Conservation (phyloP, 2,329 filamentous ascomycete species). For the Cercospora sojina region DNA sequence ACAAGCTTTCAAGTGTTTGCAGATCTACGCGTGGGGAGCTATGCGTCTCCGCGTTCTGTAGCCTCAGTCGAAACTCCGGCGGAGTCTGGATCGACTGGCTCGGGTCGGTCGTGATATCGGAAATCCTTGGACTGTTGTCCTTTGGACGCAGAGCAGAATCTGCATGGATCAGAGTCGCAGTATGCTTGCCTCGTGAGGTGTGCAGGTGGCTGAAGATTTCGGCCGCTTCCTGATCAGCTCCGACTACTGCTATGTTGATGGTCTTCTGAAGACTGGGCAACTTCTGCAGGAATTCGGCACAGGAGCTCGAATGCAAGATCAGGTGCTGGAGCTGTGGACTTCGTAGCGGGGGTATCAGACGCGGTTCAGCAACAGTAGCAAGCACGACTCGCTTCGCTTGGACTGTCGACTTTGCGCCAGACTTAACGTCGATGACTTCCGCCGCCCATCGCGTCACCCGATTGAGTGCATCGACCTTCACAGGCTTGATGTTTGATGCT, state of each 20-base stretch:
- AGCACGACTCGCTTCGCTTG: constrained; percentile 27
- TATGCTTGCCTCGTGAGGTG: constrained; percentile 22
- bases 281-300: constrained; percentile 23
- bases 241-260: constrained; percentile 29
- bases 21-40: constrained; percentile 26
- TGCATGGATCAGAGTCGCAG: constrained; percentile 27
- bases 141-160: constrained; percentile 29
- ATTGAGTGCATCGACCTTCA: constrained; percentile 12
- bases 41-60: constrained; percentile 11
- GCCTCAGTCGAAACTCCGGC: constrained; percentile 24
- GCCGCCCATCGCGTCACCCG: constrained; percentile 26
- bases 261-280: constrained; percentile 16
- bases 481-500: constrained; percentile 24
- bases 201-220: constrained; percentile 31
- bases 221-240: constrained; percentile 29
- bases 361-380: constrained; percentile 27
- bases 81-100: constrained; percentile 19
- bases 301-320: constrained; percentile 24
- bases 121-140: constrained; percentile 26
- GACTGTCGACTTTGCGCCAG: constrained; percentile 18
- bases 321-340: constrained; percentile 16
- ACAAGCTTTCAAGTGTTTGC: constrained; percentile 27
- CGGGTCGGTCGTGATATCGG: constrained; percentile 13
- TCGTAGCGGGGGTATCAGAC: constrained; percentile 20
- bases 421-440: constrained; percentile 20